Conservation (phyloP, 331 rosid genomes). For the Rosa hybrid region DNA sequence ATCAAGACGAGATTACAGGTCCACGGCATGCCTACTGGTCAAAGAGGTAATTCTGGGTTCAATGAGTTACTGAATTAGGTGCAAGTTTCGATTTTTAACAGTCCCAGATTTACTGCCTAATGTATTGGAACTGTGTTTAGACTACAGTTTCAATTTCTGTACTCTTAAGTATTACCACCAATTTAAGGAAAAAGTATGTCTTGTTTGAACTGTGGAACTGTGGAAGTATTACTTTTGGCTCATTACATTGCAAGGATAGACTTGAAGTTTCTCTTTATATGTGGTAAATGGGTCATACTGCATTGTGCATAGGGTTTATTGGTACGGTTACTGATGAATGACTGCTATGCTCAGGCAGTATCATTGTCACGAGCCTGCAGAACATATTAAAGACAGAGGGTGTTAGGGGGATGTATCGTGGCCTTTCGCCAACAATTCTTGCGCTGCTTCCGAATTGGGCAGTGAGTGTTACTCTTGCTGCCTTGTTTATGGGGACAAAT, state of each 20-base stretch:
- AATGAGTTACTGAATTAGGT: not conserved
- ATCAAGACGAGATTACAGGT: conserved; percentile 98
- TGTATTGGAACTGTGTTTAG: not conserved
- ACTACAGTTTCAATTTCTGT: not conserved
- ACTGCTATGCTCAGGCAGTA: conserved; percentile 60
- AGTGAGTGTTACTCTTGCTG: conserved; percentile 58
- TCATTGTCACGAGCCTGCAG: conserved; percentile 68
- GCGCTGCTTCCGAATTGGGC: conserved; percentile 99
- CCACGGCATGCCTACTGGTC: conserved; percentile 79
- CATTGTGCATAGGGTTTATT: not conserved
- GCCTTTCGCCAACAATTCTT: conserved; percentile 90
- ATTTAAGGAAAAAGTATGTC: not conserved
- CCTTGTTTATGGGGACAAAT: not conserved
- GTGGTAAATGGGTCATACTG: not conserved
- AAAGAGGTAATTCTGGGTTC: conserved; percentile 51
- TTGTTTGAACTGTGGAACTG: not conserved
- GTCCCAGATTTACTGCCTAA: not conserved
- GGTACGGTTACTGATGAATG: not conserved
- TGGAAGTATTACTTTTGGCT: not conserved
- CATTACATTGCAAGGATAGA: not conserved
- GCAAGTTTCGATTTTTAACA: not conserved
- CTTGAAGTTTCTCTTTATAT: not conserved
- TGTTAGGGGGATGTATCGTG: conserved; percentile 86
- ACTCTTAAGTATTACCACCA: not conserved
- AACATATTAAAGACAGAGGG: conserved; percentile 79